phyloP scores from a whole-genome alignment of 2,329 filamentous ascomycete genomes.

The Xylariaceae sp. region DNA sequence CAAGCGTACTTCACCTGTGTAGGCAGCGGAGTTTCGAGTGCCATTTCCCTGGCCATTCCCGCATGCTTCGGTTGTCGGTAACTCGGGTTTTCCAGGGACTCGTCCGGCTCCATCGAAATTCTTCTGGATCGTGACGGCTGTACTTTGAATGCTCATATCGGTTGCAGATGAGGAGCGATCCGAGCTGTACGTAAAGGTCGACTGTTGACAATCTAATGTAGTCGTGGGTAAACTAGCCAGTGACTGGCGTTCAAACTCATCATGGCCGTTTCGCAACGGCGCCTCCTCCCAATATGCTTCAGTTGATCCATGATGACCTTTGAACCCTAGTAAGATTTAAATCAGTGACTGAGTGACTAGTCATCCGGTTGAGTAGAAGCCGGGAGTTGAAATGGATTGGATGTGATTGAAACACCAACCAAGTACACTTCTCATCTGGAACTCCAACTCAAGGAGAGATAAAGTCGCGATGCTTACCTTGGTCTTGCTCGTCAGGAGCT shows the following conservation, averaged over 20 bases:
- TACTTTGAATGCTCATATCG: conserved; percentile 13
- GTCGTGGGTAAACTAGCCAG: conserved; percentile 16
- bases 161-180: conserved; percentile 19
- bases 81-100: background rate
- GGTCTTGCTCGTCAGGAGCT: background rate
- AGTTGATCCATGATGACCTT: background rate
- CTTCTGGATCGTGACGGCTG: conserved; percentile 7
- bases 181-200: conserved; percentile 14
- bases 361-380: too few species aligned
- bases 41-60: background rate
- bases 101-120: background rate
- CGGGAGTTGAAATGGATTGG: background rate
- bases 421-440: too few species aligned
- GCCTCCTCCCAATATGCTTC: conserved; percentile 2
- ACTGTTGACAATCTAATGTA: conserved; percentile 17
- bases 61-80: background rate
- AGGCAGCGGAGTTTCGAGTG: background rate
- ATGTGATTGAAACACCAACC: background rate
- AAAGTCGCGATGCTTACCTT: conserved; percentile 8
- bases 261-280: conserved; percentile 4
- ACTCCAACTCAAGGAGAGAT: background rate
- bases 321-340: conserved; percentile 1
- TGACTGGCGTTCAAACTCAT: conserved; percentile 16
- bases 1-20: background rate
- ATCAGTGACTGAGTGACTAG: background rate